A percentile compares a stretch with the other conserved stretches of the same genome.
These are phyloP conservation scores for Mariannaea elegans DNA, from an alignment of 2,329 filamentous ascomycete genomes.

Conservation along the genomic window DNA sequence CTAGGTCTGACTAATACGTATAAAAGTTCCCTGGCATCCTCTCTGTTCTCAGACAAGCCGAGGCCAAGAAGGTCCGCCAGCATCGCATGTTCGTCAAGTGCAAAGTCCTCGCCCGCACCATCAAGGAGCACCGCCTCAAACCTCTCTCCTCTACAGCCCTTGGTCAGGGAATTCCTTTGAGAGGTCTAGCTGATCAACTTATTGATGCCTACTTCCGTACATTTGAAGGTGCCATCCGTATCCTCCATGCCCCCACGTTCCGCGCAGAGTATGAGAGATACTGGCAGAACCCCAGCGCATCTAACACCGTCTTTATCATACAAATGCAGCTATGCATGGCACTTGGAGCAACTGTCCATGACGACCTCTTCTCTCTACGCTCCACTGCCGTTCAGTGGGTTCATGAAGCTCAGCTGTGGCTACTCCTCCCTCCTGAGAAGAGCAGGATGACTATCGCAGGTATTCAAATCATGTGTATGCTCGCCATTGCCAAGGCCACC, in stretches of 20 bases:
- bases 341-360: constrained; percentile 58
- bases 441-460: constrained; percentile 56
- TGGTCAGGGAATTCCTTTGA: constrained; percentile 50
- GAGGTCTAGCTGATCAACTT: constrained; percentile 57
- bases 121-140: constrained; percentile 52
- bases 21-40: constrained; percentile 44
- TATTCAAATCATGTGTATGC: constrained; percentile 62
- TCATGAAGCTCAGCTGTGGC: constrained; percentile 61
- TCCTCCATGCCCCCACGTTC: constrained; percentile 68
- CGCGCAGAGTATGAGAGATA: constrained; percentile 60
- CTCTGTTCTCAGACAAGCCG: constrained; percentile 36
- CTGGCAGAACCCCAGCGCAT: constrained; percentile 54
- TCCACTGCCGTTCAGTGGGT: constrained; percentile 58
- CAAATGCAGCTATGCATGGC: constrained; percentile 64
- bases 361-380: constrained; percentile 55
- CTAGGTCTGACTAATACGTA: not conserved
- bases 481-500: constrained; percentile 59
- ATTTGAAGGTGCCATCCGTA: constrained; percentile 64
- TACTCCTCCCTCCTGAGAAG: constrained; percentile 58
- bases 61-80: constrained; percentile 42
- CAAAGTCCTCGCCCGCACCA: constrained; percentile 51
- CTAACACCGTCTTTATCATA: constrained; percentile 57
- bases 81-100: constrained; percentile 48
- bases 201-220: constrained; percentile 63
- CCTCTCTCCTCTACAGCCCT: constrained; percentile 47